These are phyloP conservation scores for Saussurea involucrata DNA, from an alignment of 129 eudicot genomes.

Conservation along the genomic window DNA sequence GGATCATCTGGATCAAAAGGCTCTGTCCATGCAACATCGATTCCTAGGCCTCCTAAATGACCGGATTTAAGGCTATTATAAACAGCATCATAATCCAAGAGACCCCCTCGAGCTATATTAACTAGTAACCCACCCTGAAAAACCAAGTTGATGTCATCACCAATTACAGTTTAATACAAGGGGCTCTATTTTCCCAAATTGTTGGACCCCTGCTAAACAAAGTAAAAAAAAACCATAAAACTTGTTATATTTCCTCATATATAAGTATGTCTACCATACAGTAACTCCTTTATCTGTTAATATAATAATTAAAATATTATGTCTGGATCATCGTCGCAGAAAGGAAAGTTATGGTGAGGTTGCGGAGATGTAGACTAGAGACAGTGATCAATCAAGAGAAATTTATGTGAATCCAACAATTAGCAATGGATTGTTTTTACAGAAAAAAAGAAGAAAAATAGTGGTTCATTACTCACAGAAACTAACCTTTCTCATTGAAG, in stretches of 20 bases:
- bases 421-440: not conserved
- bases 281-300: not conserved
- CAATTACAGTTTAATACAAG: not conserved
- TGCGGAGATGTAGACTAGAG: not conserved
- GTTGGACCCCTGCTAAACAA: not conserved
- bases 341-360: not conserved
- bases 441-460: not conserved
- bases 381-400: not conserved
- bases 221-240: not conserved
- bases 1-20: conserved; percentile 88
- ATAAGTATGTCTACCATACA: not conserved
- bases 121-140: conserved; percentile 68
- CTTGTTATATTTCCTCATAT: not conserved
- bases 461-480: not conserved
- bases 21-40: conserved; percentile 95
- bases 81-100: conserved; percentile 77
- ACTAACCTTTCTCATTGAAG: conserved; percentile 85
- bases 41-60: conserved; percentile 90
- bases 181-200: not conserved
- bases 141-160: not conserved
- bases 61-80: conserved; percentile 53
- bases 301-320: too few relatives aligned
- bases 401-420: not conserved
- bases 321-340: not conserved
- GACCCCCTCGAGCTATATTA: conserved; percentile 90